A percentile compares a stretch with the other conserved stretches of the same genome.
phyloP scores from a whole-genome alignment of 495 filamentous ascomycete species.

The Aspergillus bridgeri region DNA sequence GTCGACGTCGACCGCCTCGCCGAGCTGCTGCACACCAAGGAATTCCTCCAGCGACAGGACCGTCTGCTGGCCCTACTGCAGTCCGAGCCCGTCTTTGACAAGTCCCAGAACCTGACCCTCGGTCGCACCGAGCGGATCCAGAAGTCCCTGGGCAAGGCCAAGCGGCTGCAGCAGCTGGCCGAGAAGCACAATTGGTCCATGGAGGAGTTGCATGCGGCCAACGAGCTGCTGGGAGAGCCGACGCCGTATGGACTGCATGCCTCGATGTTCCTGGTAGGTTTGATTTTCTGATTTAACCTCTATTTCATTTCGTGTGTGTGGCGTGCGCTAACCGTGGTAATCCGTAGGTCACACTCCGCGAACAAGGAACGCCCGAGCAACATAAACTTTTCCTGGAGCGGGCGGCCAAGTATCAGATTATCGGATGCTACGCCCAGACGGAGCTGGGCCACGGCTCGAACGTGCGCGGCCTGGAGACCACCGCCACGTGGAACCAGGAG shows the following conservation, averaged over 20 bases:
- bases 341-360: slow-evolving; percentile 57
- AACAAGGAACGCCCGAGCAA: slow-evolving; percentile 68
- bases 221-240: slow-evolving; percentile 61
- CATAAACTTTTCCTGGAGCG: slow-evolving; percentile 62
- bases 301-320: slow-evolving; percentile 4
- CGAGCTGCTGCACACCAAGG: slow-evolving; percentile 58
- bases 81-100: slow-evolving; percentile 63
- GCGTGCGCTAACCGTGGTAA: not conserved
- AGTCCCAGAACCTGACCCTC: slow-evolving; percentile 63
- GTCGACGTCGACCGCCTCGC: slow-evolving; percentile 56
- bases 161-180: slow-evolving; percentile 61
- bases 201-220: slow-evolving; percentile 58
- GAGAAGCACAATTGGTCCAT: slow-evolving; percentile 59
- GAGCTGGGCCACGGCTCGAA: slow-evolving; percentile 74
- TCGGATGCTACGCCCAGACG: slow-evolving; percentile 76
- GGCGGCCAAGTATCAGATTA: slow-evolving; percentile 60
- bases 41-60: slow-evolving; percentile 51
- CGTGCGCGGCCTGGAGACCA: slow-evolving; percentile 70
- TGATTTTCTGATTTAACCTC: not conserved
- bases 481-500: slow-evolving; percentile 63
- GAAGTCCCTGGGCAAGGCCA: slow-evolving; percentile 57
- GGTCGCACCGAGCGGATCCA: slow-evolving; percentile 63
- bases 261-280: slow-evolving; percentile 59
- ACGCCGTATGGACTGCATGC: slow-evolving; percentile 67
- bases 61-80: slow-evolving; percentile 53